A percentile compares a stretch with the other conserved stretches of the same genome.
Conservation (phyloP, 208 protist genomes). For the Herpetomonas tarakana region DNA sequence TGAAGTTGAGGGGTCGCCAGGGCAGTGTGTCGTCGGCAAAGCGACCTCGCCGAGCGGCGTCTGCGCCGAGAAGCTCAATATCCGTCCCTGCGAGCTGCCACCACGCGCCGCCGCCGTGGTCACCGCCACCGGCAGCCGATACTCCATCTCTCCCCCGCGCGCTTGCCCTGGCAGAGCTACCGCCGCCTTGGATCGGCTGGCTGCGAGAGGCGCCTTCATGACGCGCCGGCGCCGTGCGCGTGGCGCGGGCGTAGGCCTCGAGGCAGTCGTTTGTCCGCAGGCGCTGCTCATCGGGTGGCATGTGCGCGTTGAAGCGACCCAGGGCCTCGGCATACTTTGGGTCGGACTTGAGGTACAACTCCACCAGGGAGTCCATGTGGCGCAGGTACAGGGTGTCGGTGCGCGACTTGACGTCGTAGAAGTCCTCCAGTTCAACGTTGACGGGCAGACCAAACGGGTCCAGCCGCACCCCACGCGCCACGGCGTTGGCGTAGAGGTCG, state of each 20-base stretch:
- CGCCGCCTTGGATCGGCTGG: too few species aligned
- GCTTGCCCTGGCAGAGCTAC: too few species aligned
- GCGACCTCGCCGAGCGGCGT: conserved; percentile 34
- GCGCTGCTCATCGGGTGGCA: conserved; percentile 36
- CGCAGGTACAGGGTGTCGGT: conserved; percentile 17
- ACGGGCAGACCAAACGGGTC: neutral
- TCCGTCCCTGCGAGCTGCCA: conserved; percentile 22
- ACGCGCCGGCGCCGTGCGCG: neutral
- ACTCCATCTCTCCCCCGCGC: too few species aligned
- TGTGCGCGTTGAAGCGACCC: conserved; percentile 30
- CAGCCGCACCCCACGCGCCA: neutral
- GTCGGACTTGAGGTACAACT: conserved; percentile 28
- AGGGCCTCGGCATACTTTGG: conserved; percentile 36
- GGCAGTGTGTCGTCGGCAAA: conserved; percentile 62
- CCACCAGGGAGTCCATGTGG: conserved; percentile 45
- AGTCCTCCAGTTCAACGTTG: neutral
- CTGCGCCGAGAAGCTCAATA: conserved; percentile 35
- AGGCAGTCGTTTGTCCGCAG: conserved; percentile 23
- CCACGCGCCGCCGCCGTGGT: neutral
- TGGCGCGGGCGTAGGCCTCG: conserved; percentile 7
- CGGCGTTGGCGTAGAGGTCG: neutral
- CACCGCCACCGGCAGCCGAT: too few species aligned
- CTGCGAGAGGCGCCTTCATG: too few species aligned
- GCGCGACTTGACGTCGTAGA: conserved; percentile 3
- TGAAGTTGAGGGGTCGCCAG: conserved; percentile 54